Percentiles rank a stretch among this genome's conserved stretches.
Evolutionary conservation across 139 green algal species (phyloP).

Genomic region (Picochlorum sp.): DNA sequence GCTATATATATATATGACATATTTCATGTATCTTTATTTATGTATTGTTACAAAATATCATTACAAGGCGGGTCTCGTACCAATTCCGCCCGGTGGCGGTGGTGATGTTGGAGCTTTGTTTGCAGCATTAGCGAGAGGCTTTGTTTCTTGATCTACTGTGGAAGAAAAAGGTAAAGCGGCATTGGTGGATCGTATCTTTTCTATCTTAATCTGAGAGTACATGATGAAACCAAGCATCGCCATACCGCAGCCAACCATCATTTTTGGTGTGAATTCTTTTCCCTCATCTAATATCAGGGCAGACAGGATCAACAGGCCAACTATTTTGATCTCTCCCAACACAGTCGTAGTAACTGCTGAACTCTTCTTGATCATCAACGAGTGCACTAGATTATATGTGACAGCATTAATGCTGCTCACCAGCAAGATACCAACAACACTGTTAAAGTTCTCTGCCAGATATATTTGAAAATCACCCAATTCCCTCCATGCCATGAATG

Average conservation of each 20-base stretch:
- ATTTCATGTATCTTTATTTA: constrained; percentile 2
- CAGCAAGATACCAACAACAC: constrained; percentile 4
- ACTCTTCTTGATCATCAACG: constrained; percentile 44
- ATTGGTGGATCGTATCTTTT: neutral
- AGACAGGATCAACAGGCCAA: constrained; percentile 42
- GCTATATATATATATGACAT: neutral
- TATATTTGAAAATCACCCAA: constrained; percentile 15
- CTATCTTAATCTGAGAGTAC: constrained; percentile 19
- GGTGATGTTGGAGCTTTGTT: constrained; percentile 1
- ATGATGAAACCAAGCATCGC: constrained; percentile 39
- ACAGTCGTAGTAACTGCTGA: constrained; percentile 53
- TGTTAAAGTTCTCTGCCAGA: neutral
- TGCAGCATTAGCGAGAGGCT: neutral
- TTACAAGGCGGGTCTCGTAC: no score
- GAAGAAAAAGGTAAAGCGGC: neutral
- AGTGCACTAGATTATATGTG: constrained; percentile 36
- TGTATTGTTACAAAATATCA: neutral
- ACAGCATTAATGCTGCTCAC: constrained; percentile 3
- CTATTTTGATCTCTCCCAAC: constrained; percentile 51
- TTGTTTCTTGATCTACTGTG: neutral
- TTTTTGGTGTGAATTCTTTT: constrained; percentile 36
- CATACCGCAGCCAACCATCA: constrained; percentile 28
- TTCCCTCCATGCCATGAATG: constrained; percentile 47
- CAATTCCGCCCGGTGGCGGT: neutral
- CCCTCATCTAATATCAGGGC: constrained; percentile 43